These are phyloP conservation scores for Cytospora mali DNA, from an alignment of 2,329 filamentous ascomycete genomes.

Conservation along the genomic window DNA sequence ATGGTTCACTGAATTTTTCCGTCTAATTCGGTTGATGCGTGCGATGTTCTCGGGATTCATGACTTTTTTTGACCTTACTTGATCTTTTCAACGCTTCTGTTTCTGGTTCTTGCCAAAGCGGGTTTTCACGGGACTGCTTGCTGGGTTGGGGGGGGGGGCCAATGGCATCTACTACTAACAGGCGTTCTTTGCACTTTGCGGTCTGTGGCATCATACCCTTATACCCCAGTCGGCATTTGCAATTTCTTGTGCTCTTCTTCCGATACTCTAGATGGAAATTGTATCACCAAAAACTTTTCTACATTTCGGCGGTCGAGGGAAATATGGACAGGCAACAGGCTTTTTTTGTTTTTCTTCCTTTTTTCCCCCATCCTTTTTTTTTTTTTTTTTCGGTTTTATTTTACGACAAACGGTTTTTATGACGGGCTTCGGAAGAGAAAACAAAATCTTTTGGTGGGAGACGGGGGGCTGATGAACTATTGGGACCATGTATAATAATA, in stretches of 20 bases:
- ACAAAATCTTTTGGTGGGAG: slow-evolving; percentile 9
- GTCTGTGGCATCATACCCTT: slow-evolving; percentile 23
- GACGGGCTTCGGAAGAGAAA: slow-evolving; percentile 14
- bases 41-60: slow-evolving; percentile 3
- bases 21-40: not conserved
- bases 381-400: too few relatives aligned
- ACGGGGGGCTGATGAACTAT: slow-evolving; percentile 1
- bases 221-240: slow-evolving; percentile 18
- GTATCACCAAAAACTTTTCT: slow-evolving; percentile 8
- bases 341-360: too few relatives aligned
- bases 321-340: slow-evolving; percentile 1
- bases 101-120: slow-evolving; percentile 8
- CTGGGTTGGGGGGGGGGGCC: slow-evolving; percentile 12
- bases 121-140: slow-evolving; percentile 22
- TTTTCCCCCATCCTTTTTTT: too few relatives aligned
- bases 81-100: slow-evolving; percentile 1
- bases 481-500: slow-evolving; percentile 20
- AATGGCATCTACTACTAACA: slow-evolving; percentile 16
- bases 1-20: not conserved
- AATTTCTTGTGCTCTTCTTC: not conserved
- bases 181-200: slow-evolving; percentile 16
- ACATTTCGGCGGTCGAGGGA: slow-evolving; percentile 4
- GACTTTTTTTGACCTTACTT: slow-evolving; percentile 1
- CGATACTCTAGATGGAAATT: slow-evolving; percentile 10
- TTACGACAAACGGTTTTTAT: slow-evolving; percentile 18